Base-by-base conservation (phyloP, 108 stramenopile genomes). In the Pseudonitzschia pungens region DNA sequence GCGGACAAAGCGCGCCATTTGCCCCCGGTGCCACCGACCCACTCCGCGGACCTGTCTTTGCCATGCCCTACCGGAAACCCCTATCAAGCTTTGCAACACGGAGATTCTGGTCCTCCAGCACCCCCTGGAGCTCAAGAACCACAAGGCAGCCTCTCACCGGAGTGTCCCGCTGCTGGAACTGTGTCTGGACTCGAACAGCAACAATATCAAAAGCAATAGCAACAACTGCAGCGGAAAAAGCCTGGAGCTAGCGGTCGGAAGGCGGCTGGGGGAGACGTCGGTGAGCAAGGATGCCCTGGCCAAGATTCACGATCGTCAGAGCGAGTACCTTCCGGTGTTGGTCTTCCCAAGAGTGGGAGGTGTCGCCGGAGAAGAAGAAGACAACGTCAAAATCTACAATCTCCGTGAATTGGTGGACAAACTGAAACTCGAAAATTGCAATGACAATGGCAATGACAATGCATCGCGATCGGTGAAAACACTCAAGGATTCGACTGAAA, bases 81-180 rank as follows among this genome's bases (percentile, higher is more conserved):
- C 72, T 0, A 73, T 93, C 2, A 18, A 27, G n/a, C 80, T 93
- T 28, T 21, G 59, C 0, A 31, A 62, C 66, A 79, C 76, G 29
- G 74, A 76, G 7, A 63, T 87, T 0, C 27, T 93, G 10, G 76
- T 93, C 0, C 57, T 93, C 54, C 92, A 93, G 42, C 92, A 93
- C 74, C 92, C 92, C 28, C 83, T 90, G 52, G 92, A 93, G 71
- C 22, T 70, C 10, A 74, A 79, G 59, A 44, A 67, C 15, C 75
- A 84, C 59, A 90, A 91, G 70, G 42, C 66, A 0, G 36, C 66
- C 44, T 32, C 54, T 0, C 90, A 93, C 78, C 76, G 89, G 16
- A 79, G 77, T 6, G 33, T 93, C 5, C 92, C 92, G 20, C 51
- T 93, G 16, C 65, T 93, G 1, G 78, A 90, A 42, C 65, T 93